Evolutionary conservation across 139 green algal species (phyloP).

Genomic region (Trebouxia sp.): DNA sequence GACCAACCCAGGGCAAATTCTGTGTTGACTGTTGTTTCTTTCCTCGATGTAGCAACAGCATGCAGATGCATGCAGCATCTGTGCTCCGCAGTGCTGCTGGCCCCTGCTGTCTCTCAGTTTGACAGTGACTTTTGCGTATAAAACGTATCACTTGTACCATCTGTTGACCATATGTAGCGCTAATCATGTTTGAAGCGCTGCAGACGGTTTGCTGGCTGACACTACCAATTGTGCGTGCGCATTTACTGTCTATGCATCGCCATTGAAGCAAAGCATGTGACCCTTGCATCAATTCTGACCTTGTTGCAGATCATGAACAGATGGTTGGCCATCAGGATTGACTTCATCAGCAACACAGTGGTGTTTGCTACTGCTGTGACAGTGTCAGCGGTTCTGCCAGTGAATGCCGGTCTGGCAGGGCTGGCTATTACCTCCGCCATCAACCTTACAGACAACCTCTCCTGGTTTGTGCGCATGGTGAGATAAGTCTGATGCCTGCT

Average conservation of each 20-base stretch:
- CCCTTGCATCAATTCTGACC: no score
- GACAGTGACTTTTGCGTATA: no score
- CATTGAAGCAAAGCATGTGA: no score
- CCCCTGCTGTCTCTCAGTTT: not conserved
- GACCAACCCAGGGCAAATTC: not conserved
- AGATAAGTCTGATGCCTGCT: not conserved
- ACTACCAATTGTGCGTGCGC: not conserved
- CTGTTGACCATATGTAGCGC: no score
- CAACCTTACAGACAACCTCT: slow-evolving; percentile 67
- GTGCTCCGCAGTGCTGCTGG: not conserved
- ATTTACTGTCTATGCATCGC: not conserved
- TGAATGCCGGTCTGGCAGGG: slow-evolving; percentile 79
- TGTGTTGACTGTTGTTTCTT: no score
- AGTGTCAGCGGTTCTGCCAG: slow-evolving; percentile 59
- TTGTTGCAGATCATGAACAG: slow-evolving; percentile 72
- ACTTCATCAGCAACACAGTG: slow-evolving; percentile 82
- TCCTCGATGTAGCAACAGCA: not conserved
- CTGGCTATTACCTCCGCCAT: slow-evolving; percentile 90
- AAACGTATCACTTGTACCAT: no score
- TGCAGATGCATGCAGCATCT: no score
- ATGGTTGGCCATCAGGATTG: slow-evolving; percentile 91
- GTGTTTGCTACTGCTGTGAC: slow-evolving; percentile 55
- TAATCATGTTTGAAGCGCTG: no score
- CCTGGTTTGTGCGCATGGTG: slow-evolving; percentile 24
- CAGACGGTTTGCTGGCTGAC: no score